Percentiles rank a stretch among this genome's conserved stretches.
Evolutionary conservation across 768 basidiomycete species (phyloP).

Genomic region (Royoungia palumana): DNA sequence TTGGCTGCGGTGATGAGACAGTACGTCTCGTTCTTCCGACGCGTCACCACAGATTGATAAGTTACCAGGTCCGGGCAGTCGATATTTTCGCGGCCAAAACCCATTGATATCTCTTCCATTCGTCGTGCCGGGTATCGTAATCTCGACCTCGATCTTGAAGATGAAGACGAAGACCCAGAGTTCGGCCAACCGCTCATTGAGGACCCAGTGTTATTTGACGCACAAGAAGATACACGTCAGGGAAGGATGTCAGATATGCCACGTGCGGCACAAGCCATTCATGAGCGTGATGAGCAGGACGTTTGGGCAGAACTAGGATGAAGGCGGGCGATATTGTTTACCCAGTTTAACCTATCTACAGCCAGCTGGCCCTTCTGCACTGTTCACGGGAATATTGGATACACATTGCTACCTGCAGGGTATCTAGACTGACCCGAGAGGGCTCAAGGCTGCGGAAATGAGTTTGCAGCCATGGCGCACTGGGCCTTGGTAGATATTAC

Average conservation of each 20-base stretch:
- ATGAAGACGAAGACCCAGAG: conserved; percentile 54
- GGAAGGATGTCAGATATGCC: conserved; percentile 53
- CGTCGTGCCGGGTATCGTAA: conserved; percentile 57
- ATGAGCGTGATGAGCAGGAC: conserved; percentile 61
- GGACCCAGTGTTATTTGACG: conserved; percentile 65
- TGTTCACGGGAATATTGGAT: too few species aligned
- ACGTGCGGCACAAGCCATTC: conserved; percentile 49
- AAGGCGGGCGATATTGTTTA: not conserved
- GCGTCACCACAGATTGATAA: conserved; percentile 6
- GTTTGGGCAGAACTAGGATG: conserved; percentile 68
- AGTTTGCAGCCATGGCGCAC: too few species aligned
- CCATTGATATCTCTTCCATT: conserved; percentile 75
- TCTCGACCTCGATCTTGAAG: conserved; percentile 71
- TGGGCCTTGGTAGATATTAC: not conserved
- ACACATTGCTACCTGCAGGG: too few species aligned
- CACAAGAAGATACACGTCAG: conserved; percentile 34
- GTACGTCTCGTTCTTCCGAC: conserved; percentile 45
- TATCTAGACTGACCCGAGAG: too few species aligned
- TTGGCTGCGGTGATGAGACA: conserved; percentile 92
- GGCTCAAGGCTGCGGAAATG: too few species aligned
- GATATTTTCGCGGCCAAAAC: conserved; percentile 82
- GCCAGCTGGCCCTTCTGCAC: not conserved
- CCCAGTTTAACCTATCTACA: not conserved
- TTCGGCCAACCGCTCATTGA: conserved; percentile 56
- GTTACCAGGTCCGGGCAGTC: conserved; percentile 74